Conservation (phyloP, 2,329 filamentous ascomycete genomes). For the Penicillium nordicum region DNA sequence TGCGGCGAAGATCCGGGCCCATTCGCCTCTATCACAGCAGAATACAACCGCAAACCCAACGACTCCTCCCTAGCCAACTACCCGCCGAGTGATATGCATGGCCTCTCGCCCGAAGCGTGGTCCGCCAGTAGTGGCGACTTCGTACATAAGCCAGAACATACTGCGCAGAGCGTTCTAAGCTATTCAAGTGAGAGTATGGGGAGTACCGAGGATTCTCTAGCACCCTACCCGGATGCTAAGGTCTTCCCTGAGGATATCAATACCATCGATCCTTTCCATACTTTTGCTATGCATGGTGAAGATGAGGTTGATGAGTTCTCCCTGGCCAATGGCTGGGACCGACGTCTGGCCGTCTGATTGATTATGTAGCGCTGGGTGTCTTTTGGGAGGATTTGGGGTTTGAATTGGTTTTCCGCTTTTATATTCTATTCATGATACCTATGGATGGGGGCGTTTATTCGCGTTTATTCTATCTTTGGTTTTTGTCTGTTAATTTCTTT, state of each 20-base stretch:
- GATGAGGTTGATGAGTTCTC: conserved; percentile 32
- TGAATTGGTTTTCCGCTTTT: background rate
- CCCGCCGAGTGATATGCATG: conserved; percentile 31
- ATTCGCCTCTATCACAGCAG: conserved; percentile 34
- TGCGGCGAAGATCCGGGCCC: conserved; percentile 36
- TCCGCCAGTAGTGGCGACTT: conserved; percentile 40
- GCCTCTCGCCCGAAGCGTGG: conserved; percentile 40
- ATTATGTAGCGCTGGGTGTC: background rate
- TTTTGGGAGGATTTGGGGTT: background rate
- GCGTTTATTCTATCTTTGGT: background rate
- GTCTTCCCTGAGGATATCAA: conserved; percentile 30
- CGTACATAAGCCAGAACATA: conserved; percentile 24
- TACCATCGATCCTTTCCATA: conserved; percentile 35
- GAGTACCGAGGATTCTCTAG: conserved; percentile 48
- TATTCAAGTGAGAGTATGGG: conserved; percentile 60
- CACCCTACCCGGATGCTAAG: conserved; percentile 21
- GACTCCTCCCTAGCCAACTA: conserved; percentile 16
- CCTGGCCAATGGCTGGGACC: conserved; percentile 33
- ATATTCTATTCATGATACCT: conserved; percentile 8
- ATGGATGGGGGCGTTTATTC: background rate
- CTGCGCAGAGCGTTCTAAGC: conserved; percentile 55
- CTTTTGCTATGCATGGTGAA: conserved; percentile 38
- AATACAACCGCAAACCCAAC: conserved; percentile 30
- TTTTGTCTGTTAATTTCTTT: background rate
- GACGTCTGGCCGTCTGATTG: conserved; percentile 32